These are phyloP conservation scores for Saccharata proteae DNA, from an alignment of 2,329 filamentous ascomycete genomes.

Conservation along the genomic window DNA sequence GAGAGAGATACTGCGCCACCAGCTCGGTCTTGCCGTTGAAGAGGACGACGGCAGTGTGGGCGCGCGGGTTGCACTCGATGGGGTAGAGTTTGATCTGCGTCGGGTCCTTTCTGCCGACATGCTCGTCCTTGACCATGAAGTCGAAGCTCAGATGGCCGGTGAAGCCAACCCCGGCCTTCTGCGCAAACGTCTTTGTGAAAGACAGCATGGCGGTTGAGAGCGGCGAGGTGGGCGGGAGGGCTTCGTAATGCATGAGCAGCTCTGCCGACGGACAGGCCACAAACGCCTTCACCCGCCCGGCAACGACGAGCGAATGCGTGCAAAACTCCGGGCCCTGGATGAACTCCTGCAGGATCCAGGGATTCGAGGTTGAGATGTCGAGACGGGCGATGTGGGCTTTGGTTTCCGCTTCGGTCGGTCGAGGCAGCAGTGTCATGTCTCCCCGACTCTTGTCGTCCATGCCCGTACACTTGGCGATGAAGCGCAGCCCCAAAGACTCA, in stretches of 20 bases:
- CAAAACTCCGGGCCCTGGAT: conserved; percentile 55
- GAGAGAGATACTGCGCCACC: conserved; percentile 41
- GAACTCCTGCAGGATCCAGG: conserved; percentile 60
- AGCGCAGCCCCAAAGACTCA: conserved; percentile 33
- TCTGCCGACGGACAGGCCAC: conserved; percentile 52
- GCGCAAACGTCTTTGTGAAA: conserved; percentile 50
- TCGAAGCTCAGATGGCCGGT: conserved; percentile 65
- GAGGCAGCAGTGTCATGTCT: conserved; percentile 54
- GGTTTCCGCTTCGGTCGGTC: conserved; percentile 41
- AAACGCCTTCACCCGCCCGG: conserved; percentile 52
- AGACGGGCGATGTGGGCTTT: conserved; percentile 42
- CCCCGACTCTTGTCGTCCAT: conserved; percentile 48
- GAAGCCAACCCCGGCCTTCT: conserved; percentile 35
- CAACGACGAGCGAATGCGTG: conserved; percentile 57
- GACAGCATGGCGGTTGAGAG: conserved; percentile 49
- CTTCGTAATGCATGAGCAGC: conserved; percentile 54
- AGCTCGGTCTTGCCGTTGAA: conserved; percentile 38
- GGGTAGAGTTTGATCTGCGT: conserved; percentile 40
- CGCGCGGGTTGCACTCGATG: conserved; percentile 60
- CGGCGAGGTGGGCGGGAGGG: conserved; percentile 42
- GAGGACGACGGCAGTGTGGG: conserved; percentile 54
- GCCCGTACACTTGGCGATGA: conserved; percentile 55
- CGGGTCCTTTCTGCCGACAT: conserved; percentile 17
- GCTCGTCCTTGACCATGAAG: conserved; percentile 48
- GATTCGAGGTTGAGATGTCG: conserved; percentile 39